Evolutionary conservation across 495 filamentous ascomycete species (phyloP).

Genomic region (Evernia prunastri): DNA sequence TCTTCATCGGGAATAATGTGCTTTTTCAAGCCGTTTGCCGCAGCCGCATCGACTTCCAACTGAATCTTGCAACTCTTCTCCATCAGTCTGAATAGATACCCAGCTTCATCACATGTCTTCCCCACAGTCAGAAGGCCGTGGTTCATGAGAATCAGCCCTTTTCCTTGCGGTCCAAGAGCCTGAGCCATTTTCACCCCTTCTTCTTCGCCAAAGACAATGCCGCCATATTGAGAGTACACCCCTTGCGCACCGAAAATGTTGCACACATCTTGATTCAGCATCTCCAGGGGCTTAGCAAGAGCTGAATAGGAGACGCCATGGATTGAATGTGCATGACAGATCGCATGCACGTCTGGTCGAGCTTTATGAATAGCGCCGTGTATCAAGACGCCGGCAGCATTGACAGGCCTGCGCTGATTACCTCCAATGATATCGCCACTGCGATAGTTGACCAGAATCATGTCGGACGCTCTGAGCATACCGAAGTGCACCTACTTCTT

Average conservation of each 20-base stretch:
- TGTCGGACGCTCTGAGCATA: slow-evolving; percentile 44
- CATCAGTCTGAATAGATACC: slow-evolving; percentile 45
- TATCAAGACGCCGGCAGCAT: slow-evolving; percentile 66
- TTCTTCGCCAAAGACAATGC: slow-evolving; percentile 44
- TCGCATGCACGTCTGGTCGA: slow-evolving; percentile 45
- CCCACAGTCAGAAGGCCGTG: slow-evolving; percentile 52
- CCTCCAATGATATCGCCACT: slow-evolving; percentile 47
- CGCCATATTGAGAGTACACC: slow-evolving; percentile 50
- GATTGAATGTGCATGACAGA: slow-evolving; percentile 44
- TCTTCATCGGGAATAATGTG: slow-evolving; percentile 44
- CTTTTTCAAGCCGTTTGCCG: slow-evolving; percentile 30
- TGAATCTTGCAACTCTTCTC: slow-evolving; percentile 48
- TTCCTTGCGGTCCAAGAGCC: slow-evolving; percentile 40
- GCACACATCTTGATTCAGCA: slow-evolving; percentile 52
- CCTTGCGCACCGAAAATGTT: slow-evolving; percentile 45
- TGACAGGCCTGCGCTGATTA: slow-evolving; percentile 40
- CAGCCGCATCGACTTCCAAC: slow-evolving; percentile 44
- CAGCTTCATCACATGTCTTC: slow-evolving; percentile 49
- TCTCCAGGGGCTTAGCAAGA: slow-evolving; percentile 45
- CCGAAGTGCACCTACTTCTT: slow-evolving; percentile 32
- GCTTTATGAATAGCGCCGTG: slow-evolving; percentile 49
- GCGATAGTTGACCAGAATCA: slow-evolving; percentile 38
- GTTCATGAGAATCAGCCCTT: slow-evolving; percentile 45
- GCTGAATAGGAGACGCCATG: slow-evolving; percentile 43
- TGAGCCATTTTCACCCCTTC: slow-evolving; percentile 47